Percentiles rank a stretch among this genome's conserved stretches.
Conservation (phyloP, 768 basidiomycete genomes). For the Rhizopogon vinicolor region DNA sequence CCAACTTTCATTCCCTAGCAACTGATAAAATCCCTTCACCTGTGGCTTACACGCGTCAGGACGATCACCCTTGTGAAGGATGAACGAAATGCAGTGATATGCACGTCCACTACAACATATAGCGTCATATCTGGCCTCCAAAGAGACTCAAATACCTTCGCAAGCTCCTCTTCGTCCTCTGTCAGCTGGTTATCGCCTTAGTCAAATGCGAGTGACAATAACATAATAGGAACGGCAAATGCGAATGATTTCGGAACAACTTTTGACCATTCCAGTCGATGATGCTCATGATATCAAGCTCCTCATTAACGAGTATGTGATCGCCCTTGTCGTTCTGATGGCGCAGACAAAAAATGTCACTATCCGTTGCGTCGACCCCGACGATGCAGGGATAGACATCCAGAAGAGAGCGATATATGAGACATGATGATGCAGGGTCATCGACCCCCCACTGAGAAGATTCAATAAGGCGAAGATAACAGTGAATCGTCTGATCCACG, state of each 20-base stretch:
- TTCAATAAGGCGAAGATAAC: neutral
- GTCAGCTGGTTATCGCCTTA: neutral
- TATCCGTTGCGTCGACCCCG: neutral
- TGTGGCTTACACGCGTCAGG: neutral
- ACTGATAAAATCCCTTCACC: neutral
- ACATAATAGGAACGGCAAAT: neutral
- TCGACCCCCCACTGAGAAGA: neutral
- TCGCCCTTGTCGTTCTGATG: constrained; percentile 19
- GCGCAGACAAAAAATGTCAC: constrained; percentile 11
- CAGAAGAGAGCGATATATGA: constrained; percentile 5
- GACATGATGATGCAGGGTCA: neutral
- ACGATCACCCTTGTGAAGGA: too few relatives aligned
- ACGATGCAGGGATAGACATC: neutral
- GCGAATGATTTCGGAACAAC: neutral
- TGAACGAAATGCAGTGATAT: neutral
- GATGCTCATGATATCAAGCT: constrained; percentile 15
- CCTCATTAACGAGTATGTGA: constrained; percentile 22
- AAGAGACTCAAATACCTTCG: neutral
- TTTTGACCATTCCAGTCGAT: constrained; percentile 25
- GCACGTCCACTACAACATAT: neutral
- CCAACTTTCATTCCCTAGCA: neutral
- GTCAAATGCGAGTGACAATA: neutral
- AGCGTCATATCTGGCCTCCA: neutral
- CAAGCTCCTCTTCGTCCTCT: neutral
- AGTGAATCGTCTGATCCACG: neutral